These are phyloP conservation scores for Coleophoma cylindrospora DNA, from an alignment of 2,329 filamentous ascomycete genomes.

Conservation along the genomic window DNA sequence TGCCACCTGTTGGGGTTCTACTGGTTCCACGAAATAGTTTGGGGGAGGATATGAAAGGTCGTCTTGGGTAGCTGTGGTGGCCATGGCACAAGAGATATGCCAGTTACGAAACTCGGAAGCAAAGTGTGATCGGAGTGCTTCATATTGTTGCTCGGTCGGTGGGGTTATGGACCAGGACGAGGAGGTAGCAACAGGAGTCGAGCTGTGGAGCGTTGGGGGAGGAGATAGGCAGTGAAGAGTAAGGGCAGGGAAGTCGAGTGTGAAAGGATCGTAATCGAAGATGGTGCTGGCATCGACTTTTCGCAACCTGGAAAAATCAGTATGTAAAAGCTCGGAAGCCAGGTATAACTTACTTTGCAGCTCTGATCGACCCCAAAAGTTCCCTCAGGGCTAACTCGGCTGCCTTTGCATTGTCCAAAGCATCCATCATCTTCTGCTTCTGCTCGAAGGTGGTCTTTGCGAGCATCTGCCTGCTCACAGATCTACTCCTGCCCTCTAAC, in stretches of 20 bases:
- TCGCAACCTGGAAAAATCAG: conserved; percentile 34
- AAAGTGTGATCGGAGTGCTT: conserved; percentile 65
- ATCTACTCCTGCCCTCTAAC: conserved; percentile 26
- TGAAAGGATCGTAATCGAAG: conserved; percentile 79
- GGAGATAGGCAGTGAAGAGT: conserved; percentile 76
- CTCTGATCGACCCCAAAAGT: conserved; percentile 73
- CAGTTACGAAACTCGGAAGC: conserved; percentile 62
- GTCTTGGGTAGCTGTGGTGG: conserved; percentile 43
- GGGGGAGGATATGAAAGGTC: conserved; percentile 40
- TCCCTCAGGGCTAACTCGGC: conserved; percentile 83
- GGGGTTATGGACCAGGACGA: conserved; percentile 78
- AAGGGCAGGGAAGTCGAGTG: conserved; percentile 80
- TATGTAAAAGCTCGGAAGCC: not conserved
- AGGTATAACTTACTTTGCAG: conserved; percentile 64
- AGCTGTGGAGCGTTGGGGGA: conserved; percentile 72
- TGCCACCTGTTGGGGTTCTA: conserved; percentile 30
- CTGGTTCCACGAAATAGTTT: conserved; percentile 19
- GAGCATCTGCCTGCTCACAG: conserved; percentile 44
- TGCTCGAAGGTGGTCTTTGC: conserved; percentile 53
- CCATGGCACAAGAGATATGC: conserved; percentile 48
- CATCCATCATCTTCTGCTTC: conserved; percentile 60
- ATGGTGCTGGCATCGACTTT: conserved; percentile 52
- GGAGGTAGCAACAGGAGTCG: conserved; percentile 71
- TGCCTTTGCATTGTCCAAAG: conserved; percentile 73
- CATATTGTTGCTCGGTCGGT: conserved; percentile 68